These are phyloP conservation scores for Ziziphus jujuba DNA, from an alignment of 306 rosid species.

Conservation along the genomic window DNA sequence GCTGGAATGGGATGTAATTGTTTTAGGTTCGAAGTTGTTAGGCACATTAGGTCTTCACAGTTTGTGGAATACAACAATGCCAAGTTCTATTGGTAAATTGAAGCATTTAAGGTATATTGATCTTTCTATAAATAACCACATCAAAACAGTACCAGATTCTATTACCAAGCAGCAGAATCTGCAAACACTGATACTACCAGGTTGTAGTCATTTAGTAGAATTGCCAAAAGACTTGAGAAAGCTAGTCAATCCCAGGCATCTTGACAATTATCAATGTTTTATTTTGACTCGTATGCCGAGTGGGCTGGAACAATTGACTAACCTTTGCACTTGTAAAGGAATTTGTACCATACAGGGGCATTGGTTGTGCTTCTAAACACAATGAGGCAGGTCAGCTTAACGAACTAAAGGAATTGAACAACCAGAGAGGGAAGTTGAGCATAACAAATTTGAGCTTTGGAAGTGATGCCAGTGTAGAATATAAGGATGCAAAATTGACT, in stretches of 20 bases:
- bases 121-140: no score
- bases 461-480: neutral
- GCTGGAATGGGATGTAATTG: no score
- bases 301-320: neutral
- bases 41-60: no score
- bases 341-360: neutral
- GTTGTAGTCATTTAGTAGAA: fast-evolving
- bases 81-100: neutral
- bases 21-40: no score
- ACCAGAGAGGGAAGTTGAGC: neutral
- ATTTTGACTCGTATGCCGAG: neutral
- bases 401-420: neutral
- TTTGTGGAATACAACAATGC: no score
- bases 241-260: neutral
- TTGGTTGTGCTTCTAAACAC: neutral
- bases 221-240: neutral
- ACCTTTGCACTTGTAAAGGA: neutral
- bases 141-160: no score
- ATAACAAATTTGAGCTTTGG: neutral
- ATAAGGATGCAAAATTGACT: neutral
- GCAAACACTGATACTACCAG: neutral
- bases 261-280: neutral
- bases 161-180: no score
- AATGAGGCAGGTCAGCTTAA: neutral
- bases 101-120: no score